Evolutionary conservation across 768 basidiomycete genomes (phyloP).

Genomic region (Suillus bovinus): DNA sequence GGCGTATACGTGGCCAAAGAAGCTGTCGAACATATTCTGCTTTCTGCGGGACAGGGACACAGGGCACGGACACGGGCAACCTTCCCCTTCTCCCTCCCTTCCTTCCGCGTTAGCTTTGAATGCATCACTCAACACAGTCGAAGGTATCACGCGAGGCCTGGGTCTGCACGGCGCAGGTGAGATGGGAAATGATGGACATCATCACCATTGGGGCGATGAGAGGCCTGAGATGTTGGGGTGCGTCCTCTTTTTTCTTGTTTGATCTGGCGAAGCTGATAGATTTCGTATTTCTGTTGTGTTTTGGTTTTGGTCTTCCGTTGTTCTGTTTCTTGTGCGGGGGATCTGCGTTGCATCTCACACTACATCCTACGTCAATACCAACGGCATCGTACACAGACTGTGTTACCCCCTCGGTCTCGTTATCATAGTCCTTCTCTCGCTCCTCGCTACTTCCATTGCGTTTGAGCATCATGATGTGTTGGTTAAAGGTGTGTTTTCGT

Average conservation of each 20-base stretch:
- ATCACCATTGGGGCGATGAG: constrained; percentile 71
- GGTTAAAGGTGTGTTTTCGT: constrained; percentile 54
- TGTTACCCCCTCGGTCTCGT: constrained; percentile 65
- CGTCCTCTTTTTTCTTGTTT: constrained; percentile 17
- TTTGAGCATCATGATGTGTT: constrained; percentile 68
- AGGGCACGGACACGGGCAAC: constrained; percentile 62
- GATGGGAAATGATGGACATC: constrained; percentile 40
- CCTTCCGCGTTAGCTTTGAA: not conserved
- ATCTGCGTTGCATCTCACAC: not conserved
- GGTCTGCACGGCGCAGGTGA: constrained; percentile 24
- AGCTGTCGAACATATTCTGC: constrained; percentile 87
- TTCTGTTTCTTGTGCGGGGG: not conserved
- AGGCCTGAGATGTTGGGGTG: constrained; percentile 42
- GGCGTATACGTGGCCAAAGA: constrained; percentile 97
- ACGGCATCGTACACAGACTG: constrained; percentile 41
- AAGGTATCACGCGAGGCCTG: constrained; percentile 22
- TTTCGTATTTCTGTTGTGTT: not conserved
- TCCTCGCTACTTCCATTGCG: constrained; percentile 54
- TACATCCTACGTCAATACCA: not conserved
- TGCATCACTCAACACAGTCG: not conserved
- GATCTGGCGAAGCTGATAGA: not conserved
- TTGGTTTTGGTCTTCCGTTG: not conserved
- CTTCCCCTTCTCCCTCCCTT: not conserved
- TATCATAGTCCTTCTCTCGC: constrained; percentile 54
- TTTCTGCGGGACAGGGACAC: constrained; percentile 79